These are phyloP conservation scores for Mediolabrus comicus DNA, from an alignment of 108 stramenopile genomes.

Conservation along the genomic window DNA sequence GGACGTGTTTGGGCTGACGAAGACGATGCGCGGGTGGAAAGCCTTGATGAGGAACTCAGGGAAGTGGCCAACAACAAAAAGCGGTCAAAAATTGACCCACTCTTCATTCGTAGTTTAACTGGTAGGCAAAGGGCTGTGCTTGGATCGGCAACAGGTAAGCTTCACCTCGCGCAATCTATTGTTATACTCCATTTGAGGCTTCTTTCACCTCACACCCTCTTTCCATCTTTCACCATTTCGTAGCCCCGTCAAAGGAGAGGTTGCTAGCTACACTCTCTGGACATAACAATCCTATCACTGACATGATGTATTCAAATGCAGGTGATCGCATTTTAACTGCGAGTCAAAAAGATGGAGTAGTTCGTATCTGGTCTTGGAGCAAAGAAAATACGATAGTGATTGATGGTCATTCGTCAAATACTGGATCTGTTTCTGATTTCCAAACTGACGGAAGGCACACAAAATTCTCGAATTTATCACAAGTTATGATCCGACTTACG, in stretches of 20 bases:
- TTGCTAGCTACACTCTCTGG: conserved; percentile 66
- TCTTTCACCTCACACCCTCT: neutral
- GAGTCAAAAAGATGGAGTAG: conserved; percentile 83
- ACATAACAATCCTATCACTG: conserved; percentile 81
- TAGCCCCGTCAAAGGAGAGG: conserved; percentile 45
- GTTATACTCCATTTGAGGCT: neutral
- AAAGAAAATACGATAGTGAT: conserved; percentile 26
- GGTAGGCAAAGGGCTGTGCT: conserved; percentile 1
- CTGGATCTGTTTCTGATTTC: conserved; percentile 22
- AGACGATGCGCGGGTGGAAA: conserved; percentile 57
- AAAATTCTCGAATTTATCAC: conserved; percentile 27
- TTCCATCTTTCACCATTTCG: neutral
- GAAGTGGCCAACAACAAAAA: conserved; percentile 3
- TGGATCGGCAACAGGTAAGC: conserved; percentile 6
- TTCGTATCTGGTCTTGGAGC: conserved; percentile 73
- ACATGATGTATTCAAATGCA: conserved; percentile 70
- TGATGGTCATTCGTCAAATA: conserved; percentile 29
- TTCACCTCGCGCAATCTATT: neutral
- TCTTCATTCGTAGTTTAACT: neutral
- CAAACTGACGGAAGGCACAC: conserved; percentile 1
- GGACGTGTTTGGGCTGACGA: conserved; percentile 82
- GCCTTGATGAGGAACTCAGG: conserved; percentile 31
- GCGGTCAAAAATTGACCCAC: conserved; percentile 1
- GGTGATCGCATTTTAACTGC: conserved; percentile 84
- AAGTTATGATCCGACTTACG: conserved; percentile 36